Percentiles rank a stretch among this genome's conserved stretches.
Evolutionary conservation across 2,329 filamentous ascomycete species (phyloP).

Genomic region (Colletotrichum siamense): DNA sequence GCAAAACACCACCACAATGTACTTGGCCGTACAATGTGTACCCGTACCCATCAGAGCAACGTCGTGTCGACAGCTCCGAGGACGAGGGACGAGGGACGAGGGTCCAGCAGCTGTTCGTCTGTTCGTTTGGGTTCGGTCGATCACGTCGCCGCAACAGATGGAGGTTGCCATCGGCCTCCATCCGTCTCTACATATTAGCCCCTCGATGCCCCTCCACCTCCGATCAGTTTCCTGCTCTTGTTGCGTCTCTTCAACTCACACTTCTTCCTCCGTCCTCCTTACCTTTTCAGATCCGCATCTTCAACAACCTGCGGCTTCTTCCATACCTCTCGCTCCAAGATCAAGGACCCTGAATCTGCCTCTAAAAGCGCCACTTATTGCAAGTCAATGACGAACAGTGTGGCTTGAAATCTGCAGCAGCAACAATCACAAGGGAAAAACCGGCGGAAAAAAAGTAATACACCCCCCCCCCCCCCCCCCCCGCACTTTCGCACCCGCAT

Average conservation of each 20-base stretch:
- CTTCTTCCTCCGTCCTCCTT: background rate
- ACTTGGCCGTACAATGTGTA: background rate
- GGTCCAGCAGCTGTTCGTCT: background rate
- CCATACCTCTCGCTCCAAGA: background rate
- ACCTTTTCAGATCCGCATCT: background rate
- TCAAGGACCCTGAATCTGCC: background rate
- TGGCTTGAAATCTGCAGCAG: conserved; percentile 9
- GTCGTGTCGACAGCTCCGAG: conserved; percentile 10
- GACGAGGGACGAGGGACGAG: conserved; percentile 1
- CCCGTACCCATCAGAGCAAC: background rate
- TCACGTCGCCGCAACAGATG: conserved; percentile 4
- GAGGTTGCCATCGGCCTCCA: background rate
- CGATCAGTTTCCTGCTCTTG: background rate
- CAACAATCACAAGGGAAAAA: conserved; percentile 4
- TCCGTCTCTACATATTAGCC: conserved; percentile 18
- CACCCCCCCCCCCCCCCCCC: conserved; percentile 6
- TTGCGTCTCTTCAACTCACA: background rate
- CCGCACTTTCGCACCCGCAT: conserved; percentile 13
- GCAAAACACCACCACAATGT: background rate
- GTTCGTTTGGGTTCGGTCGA: conserved; percentile 2
- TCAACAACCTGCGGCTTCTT: background rate
- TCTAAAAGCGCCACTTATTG: background rate
- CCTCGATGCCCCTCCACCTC: conserved; percentile 11
- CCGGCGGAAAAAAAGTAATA: background rate
- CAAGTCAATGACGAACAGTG: conserved; percentile 19